Evolutionary conservation across 2,329 filamentous ascomycete species (phyloP), one percentile per base, ranked within the genome.

Genomic region (Epichloe sibirici): DNA sequence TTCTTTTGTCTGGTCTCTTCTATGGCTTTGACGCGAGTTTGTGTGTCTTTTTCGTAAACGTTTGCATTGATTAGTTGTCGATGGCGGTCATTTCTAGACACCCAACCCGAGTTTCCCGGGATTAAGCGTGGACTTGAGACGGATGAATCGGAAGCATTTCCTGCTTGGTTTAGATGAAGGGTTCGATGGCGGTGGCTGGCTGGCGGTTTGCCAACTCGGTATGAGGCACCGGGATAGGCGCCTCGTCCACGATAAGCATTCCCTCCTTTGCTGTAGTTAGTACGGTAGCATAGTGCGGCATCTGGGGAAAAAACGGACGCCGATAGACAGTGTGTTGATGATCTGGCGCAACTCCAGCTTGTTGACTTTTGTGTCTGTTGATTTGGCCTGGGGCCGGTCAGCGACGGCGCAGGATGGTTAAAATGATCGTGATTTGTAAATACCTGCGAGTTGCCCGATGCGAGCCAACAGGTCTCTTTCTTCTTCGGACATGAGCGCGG

Each of bases 11-110:
- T 74, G 2, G 82, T 86, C 60, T 86, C 79, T 57, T 88, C 85
- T 44, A 90, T 86, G 11, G 85, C 85, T 62, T 81, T 84, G 9
- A 79, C 72, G 45, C 86, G 79, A 34, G 78, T 78, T 63, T 87
- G 79, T 11, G 77, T 75, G 55, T 88, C 83, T 65, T 88, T 85
- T 57, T 90, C 83, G 65, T 85, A 93, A 1, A 91, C 79, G 15
- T 81, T 79, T 21, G 84, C 80, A 64, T 91, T 94, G 68, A 94
- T 93, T 42, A 94, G 72, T 66, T 94, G 88, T 63, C 87, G 79
- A 63, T 90, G 86, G 48, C 85, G 84, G 65, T 87, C 86, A 48
- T 75, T 84, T 64, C 83, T 86, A 5, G 82, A 79, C 43, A 93
- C 78, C 81, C 85, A 91, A 3, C 62, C 35, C 63, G 54, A 8